Conservation (phyloP, 2,329 filamentous ascomycete genomes). For the Metarhizium robertsii region DNA sequence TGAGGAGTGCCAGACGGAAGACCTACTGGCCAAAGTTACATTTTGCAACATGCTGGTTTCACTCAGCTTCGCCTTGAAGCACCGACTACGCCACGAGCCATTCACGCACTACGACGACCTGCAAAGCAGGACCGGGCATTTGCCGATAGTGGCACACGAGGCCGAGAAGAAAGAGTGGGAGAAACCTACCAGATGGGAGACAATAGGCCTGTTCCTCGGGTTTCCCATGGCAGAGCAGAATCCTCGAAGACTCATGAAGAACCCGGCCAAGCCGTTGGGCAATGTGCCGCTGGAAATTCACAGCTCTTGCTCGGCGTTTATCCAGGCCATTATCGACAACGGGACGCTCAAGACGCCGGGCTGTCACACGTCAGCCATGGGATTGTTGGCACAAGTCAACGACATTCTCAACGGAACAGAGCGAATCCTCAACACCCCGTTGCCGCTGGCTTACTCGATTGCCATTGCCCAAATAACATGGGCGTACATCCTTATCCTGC, state of each 20-base stretch:
- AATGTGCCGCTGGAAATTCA: conserved; percentile 66
- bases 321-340: conserved; percentile 45
- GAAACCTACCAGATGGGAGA: background rate
- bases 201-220: conserved; percentile 55
- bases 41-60: conserved; percentile 36
- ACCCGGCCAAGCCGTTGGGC: conserved; percentile 55
- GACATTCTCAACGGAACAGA: conserved; percentile 60
- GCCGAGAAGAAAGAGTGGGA: conserved; percentile 33
- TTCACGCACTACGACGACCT: conserved; percentile 43
- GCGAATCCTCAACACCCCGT: conserved; percentile 63
- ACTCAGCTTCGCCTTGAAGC: conserved; percentile 35
- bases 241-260: conserved; percentile 60
- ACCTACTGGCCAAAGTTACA: conserved; percentile 26
- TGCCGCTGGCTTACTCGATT: conserved; percentile 66
- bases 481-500: conserved; percentile 63
- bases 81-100: conserved; percentile 45
- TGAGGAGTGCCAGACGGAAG: conserved; percentile 15
- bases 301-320: conserved; percentile 52
- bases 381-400: conserved; percentile 45
- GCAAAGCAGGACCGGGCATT: conserved; percentile 50
- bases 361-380: conserved; percentile 43
- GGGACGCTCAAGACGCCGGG: conserved; percentile 36
- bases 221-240: conserved; percentile 60
- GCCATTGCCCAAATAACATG: conserved; percentile 69
- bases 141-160: conserved; percentile 55